phyloP scores from a whole-genome alignment of 352 stramenopile species.

The Phytophthora europaea region DNA sequence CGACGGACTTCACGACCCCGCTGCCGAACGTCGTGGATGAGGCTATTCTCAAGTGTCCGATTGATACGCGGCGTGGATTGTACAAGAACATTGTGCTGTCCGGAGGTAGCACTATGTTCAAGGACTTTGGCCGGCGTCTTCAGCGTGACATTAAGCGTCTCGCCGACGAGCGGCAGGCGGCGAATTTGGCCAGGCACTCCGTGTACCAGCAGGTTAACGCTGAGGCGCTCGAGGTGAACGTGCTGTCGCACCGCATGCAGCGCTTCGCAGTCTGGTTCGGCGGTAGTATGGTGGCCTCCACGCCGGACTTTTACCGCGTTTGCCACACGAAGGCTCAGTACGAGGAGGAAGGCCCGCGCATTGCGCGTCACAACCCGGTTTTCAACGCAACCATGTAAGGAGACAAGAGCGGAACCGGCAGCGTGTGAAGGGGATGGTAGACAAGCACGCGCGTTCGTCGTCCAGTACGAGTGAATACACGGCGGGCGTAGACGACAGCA shows the following conservation, averaged over 20 bases:
- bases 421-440: slow-evolving; percentile 7
- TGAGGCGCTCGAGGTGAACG: slow-evolving; percentile 93
- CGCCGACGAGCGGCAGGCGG: slow-evolving; percentile 91
- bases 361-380: slow-evolving; percentile 95
- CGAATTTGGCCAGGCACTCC: slow-evolving; percentile 86
- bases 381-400: slow-evolving; percentile 95
- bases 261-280: slow-evolving; percentile 97
- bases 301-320: slow-evolving; percentile 94
- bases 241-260: slow-evolving; percentile 96
- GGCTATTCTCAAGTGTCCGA: slow-evolving; percentile 95
- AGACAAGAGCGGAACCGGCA: slow-evolving; percentile 5
- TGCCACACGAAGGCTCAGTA: slow-evolving; percentile 98
- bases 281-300: slow-evolving; percentile 95
- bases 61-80: slow-evolving; percentile 94
- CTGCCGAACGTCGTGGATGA: slow-evolving; percentile 96
- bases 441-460: slow-evolving; percentile 17
- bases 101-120: slow-evolving; percentile 97
- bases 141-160: slow-evolving; percentile 96
- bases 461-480: slow-evolving; percentile 34
- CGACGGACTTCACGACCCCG: slow-evolving; percentile 93
- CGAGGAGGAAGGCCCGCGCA: slow-evolving; percentile 96
- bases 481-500: slow-evolving; percentile 29
- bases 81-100: slow-evolving; percentile 98
- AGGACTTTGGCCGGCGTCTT: slow-evolving; percentile 95
- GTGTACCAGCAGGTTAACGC: slow-evolving; percentile 74